A percentile compares a stretch with the other conserved stretches of the same genome.
Conservation (phyloP, 306 rosid species). For the Vigna mungo region DNA sequence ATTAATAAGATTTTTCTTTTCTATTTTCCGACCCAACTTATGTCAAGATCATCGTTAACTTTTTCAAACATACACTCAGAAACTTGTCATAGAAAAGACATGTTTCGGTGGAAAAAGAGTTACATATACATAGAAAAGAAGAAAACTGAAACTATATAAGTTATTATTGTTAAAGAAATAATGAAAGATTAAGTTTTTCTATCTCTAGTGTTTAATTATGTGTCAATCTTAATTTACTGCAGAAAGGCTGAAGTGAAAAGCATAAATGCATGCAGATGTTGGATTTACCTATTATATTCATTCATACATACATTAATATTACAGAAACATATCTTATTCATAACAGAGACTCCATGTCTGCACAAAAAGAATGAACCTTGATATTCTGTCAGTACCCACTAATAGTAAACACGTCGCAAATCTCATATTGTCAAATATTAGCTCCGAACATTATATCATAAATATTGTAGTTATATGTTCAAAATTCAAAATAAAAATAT, state of each 20-base stretch:
- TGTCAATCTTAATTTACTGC: too few relatives aligned
- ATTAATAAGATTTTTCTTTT: background rate
- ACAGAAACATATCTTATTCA: background rate
- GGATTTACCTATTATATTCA: background rate
- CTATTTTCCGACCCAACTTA: too few relatives aligned
- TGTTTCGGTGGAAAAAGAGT: too few relatives aligned
- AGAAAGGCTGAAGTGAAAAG: background rate
- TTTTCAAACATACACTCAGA: background rate
- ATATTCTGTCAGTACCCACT: constrained; percentile 12
- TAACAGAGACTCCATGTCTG: background rate
- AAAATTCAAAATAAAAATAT: too few relatives aligned
- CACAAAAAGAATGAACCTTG: constrained; percentile 17
- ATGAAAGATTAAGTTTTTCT: too few relatives aligned
- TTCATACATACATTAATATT: background rate
- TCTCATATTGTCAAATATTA: background rate
- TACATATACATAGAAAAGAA: too few relatives aligned
- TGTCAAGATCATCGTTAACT: too few relatives aligned
- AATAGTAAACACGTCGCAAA: background rate
- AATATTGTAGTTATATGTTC: too few relatives aligned
- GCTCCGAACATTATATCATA: too few relatives aligned
- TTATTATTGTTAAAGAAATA: too few relatives aligned
- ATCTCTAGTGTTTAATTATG: too few relatives aligned
- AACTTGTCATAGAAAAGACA: background rate
- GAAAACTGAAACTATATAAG: too few relatives aligned
- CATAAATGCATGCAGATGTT: background rate